phyloP scores from a whole-genome alignment of 306 rosid genomes.

The Corylus avellana region DNA sequence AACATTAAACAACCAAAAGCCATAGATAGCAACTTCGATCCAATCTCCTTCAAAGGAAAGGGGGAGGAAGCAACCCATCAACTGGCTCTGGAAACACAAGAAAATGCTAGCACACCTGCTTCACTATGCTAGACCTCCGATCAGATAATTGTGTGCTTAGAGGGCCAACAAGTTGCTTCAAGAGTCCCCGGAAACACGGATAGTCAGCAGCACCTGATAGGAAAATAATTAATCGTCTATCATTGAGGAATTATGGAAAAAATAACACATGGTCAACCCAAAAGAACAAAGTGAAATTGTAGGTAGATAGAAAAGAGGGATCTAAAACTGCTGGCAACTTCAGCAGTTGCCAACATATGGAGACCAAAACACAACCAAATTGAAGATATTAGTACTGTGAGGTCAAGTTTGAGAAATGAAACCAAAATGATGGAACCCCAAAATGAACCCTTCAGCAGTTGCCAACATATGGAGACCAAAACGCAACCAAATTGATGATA shows the following conservation, averaged over 20 bases:
- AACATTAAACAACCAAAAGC: background rate
- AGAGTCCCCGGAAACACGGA: slow-evolving; percentile 78
- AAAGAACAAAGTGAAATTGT: background rate
- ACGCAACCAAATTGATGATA: background rate
- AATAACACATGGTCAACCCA: background rate
- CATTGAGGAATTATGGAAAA: background rate
- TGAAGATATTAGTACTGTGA: background rate
- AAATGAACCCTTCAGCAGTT: too few relatives aligned
- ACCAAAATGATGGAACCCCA: too few relatives aligned
- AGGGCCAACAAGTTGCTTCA: slow-evolving; percentile 96
- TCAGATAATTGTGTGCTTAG: slow-evolving; percentile 88
- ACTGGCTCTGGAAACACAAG: slow-evolving; percentile 19
- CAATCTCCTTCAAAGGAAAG: slow-evolving; percentile 9
- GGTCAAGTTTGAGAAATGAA: background rate
- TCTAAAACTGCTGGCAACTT: background rate
- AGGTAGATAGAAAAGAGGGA: background rate
- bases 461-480: background rate
- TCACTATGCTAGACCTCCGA: slow-evolving; percentile 95
- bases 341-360: background rate
- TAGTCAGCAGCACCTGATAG: slow-evolving; percentile 88
- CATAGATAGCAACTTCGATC: slow-evolving; percentile 6
- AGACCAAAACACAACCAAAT: background rate
- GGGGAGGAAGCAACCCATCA: slow-evolving; percentile 18
- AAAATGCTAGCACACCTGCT: slow-evolving; percentile 65
- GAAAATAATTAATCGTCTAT: slow-evolving; percentile 13